Conservation (phyloP, 441 rosid species). For the Croton setiger region DNA sequence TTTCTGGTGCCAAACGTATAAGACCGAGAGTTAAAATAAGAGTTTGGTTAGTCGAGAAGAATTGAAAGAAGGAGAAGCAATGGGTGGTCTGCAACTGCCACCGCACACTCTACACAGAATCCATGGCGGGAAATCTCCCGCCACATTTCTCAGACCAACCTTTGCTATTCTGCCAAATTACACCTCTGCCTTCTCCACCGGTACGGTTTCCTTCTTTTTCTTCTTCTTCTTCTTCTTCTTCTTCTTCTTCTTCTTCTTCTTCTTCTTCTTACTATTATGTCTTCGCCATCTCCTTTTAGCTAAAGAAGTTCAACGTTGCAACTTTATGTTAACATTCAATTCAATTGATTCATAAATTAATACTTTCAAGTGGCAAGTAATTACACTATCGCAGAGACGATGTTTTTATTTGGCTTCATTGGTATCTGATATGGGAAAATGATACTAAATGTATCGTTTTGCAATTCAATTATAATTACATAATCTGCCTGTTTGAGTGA, state of each 20-base stretch:
- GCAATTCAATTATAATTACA: no score
- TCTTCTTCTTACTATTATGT: not conserved
- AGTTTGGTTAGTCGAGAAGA: not conserved
- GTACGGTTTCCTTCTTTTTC: slow-evolving; percentile 18
- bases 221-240: not conserved
- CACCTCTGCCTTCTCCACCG: slow-evolving; percentile 24
- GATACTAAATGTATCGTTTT: no score
- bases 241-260: not conserved
- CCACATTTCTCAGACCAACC: slow-evolving; percentile 28
- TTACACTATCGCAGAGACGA: no score
- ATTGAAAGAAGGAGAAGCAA: slow-evolving; percentile 21
- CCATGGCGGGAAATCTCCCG: slow-evolving; percentile 37
- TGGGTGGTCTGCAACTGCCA: slow-evolving; percentile 45
- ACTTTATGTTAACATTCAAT: no score
- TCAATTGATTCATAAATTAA: no score
- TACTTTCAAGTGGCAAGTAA: no score
- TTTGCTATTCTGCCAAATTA: slow-evolving; percentile 14
- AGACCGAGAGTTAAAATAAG: not conserved
- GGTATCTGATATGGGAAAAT: no score
- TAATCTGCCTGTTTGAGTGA: no score
- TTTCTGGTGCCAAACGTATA: not conserved
- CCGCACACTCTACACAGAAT: slow-evolving; percentile 27
- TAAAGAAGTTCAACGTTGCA: no score
- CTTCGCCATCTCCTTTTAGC: no score
- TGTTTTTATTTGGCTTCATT: no score